phyloP scores from a whole-genome alignment of 352 stramenopile species.

The Pythium pectinolyticum region DNA sequence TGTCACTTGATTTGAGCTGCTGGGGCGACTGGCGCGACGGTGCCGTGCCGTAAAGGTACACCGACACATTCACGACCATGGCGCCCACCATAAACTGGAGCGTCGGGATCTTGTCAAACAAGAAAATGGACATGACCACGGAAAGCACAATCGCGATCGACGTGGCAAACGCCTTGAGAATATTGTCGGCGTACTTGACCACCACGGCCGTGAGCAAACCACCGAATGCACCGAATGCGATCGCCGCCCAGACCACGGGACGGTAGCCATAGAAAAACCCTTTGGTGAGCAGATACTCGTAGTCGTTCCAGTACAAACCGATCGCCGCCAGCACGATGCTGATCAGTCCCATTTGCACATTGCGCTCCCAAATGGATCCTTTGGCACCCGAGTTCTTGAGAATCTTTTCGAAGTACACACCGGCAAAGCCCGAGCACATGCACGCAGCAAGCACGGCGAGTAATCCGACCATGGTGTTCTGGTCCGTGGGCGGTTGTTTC shows the following conservation, averaged over 20 bases:
- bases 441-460: slow-evolving; percentile 69
- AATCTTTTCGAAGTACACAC: slow-evolving; percentile 88
- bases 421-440: slow-evolving; percentile 80
- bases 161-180: slow-evolving; percentile 85
- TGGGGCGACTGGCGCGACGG: slow-evolving; percentile 41
- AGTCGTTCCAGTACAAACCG: slow-evolving; percentile 67
- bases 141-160: slow-evolving; percentile 82
- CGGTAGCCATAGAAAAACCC: slow-evolving; percentile 87
- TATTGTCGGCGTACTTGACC: slow-evolving; percentile 88
- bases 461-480: slow-evolving; percentile 70
- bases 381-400: slow-evolving; percentile 67
- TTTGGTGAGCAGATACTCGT: slow-evolving; percentile 42
- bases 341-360: slow-evolving; percentile 82
- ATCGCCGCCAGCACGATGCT: slow-evolving; percentile 58
- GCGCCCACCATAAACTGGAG: slow-evolving; percentile 71
- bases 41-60: slow-evolving; percentile 76
- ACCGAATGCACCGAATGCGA: slow-evolving; percentile 65
- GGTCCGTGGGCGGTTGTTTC: slow-evolving; percentile 21
- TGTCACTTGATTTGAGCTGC: slow-evolving; percentile 2
- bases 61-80: slow-evolving; percentile 76
- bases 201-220: slow-evolving; percentile 80
- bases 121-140: slow-evolving; percentile 80
- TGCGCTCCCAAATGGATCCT: slow-evolving; percentile 77
- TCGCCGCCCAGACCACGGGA: slow-evolving; percentile 72
- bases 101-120: slow-evolving; percentile 83